Evolutionary conservation across 495 filamentous ascomycete genomes (phyloP).

Genomic region (Neurospora sp.): DNA sequence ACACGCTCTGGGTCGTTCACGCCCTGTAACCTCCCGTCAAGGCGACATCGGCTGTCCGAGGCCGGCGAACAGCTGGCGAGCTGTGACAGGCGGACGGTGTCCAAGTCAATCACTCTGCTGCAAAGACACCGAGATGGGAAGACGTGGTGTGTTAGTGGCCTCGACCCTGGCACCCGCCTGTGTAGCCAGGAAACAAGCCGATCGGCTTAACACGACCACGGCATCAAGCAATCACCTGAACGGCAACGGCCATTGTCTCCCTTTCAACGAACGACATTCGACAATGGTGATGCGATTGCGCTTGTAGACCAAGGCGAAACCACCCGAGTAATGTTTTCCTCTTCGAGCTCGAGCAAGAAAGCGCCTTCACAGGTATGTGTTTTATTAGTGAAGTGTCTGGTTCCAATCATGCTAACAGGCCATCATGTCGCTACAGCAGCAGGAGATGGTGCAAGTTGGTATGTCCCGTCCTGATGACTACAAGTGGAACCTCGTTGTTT

Average conservation of each 20-base stretch:
- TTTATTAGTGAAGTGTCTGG: background rate
- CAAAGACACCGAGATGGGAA: background rate
- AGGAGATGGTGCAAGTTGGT: conserved; percentile 99
- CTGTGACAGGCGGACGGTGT: background rate
- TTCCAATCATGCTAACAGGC: conserved; percentile 13
- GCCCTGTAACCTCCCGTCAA: background rate
- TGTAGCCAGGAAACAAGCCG: background rate
- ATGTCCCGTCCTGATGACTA: conserved; percentile 30
- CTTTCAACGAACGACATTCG: background rate
- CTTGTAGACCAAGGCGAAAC: background rate
- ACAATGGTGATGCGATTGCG: background rate
- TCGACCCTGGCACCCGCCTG: background rate
- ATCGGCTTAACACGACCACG: background rate
- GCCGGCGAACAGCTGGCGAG: background rate
- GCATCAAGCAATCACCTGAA: background rate
- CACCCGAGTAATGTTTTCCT: conserved; percentile 39
- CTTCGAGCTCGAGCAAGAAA: conserved; percentile 54
- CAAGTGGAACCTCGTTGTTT: background rate
- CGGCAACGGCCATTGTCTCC: background rate
- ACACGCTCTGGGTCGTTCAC: background rate
- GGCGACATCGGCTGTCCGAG: background rate
- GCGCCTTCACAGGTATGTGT: conserved; percentile 58
- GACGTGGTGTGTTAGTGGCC: background rate
- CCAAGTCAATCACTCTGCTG: background rate
- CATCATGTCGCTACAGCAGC: conserved; percentile 17